Evolutionary conservation across 2,329 filamentous ascomycete species (phyloP).

Genomic region (Rosellinia necatrix): DNA sequence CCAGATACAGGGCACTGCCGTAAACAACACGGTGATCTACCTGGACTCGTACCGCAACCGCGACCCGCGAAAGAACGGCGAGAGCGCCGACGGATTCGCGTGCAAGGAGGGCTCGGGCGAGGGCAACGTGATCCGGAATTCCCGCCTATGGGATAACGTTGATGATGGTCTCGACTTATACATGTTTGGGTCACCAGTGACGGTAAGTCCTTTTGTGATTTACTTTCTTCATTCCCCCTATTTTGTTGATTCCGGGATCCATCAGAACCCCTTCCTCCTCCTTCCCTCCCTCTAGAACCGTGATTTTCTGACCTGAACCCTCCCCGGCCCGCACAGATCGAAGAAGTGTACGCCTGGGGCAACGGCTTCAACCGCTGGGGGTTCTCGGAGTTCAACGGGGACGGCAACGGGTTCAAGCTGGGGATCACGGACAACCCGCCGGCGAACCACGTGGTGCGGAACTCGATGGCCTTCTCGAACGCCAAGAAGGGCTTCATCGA

Average conservation of each 20-base stretch:
- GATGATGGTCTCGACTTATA: constrained; percentile 54
- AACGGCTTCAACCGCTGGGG: constrained; percentile 52
- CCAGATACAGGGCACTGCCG: constrained; percentile 41
- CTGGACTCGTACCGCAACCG: constrained; percentile 51
- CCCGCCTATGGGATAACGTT: constrained; percentile 55
- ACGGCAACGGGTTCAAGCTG: constrained; percentile 54
- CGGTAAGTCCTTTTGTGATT: no score
- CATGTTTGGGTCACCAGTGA: constrained; percentile 47
- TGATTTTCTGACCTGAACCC: not conserved
- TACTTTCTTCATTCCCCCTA: no score
- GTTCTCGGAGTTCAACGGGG: constrained; percentile 49
- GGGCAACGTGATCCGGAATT: constrained; percentile 51
- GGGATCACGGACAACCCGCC: constrained; percentile 46
- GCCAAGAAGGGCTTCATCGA: constrained; percentile 51
- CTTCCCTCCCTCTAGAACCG: no score
- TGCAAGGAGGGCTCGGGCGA: constrained; percentile 52
- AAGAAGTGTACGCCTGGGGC: constrained; percentile 50
- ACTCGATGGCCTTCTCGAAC: constrained; percentile 50
- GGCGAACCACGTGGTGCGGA: constrained; percentile 49
- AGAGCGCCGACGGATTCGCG: constrained; percentile 55
- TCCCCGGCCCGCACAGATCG: no score
- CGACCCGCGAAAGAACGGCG: constrained; percentile 56
- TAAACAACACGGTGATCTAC: constrained; percentile 48
- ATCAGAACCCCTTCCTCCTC: no score
- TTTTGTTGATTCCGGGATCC: no score